Conservation (phyloP, 1,284 basidiomycete species). For the Sporisorium sorghi region DNA sequence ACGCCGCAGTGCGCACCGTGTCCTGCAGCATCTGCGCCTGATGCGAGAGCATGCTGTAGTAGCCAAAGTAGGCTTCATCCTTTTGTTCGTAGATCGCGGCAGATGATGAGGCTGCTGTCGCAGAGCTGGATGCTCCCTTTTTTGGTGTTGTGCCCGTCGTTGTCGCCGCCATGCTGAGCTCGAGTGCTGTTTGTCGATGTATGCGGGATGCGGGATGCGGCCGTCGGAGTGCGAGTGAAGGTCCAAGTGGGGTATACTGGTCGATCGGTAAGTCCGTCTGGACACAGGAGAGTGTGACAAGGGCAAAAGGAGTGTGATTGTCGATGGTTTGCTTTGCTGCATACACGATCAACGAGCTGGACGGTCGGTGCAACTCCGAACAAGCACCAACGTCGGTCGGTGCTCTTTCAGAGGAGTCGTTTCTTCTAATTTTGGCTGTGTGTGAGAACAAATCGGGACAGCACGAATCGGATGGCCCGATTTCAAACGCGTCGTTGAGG, state of each 20-base stretch:
- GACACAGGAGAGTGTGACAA: too few relatives aligned
- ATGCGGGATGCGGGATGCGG: neutral
- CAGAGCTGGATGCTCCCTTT: slow-evolving; percentile 12
- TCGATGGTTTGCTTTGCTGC: neutral
- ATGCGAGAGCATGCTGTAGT: slow-evolving; percentile 64
- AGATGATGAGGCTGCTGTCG: neutral
- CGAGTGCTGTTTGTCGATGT: neutral
- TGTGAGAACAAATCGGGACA: too few relatives aligned
- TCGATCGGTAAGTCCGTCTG: neutral
- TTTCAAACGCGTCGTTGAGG: too few relatives aligned
- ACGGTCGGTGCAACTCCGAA: slow-evolving; percentile 23
- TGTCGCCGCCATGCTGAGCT: neutral
- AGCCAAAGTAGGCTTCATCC: slow-evolving; percentile 66
- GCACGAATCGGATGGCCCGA: too few relatives aligned
- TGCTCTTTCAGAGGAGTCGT: too few relatives aligned
- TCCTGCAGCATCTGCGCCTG: slow-evolving; percentile 68
- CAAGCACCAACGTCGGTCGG: neutral
- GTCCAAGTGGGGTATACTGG: neutral
- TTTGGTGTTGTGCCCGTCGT: neutral
- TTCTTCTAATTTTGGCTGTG: too few relatives aligned
- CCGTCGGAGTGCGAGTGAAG: neutral
- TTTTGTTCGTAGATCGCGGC: slow-evolving; percentile 57
- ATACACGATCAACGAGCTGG: neutral
- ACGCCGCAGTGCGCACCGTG: slow-evolving; percentile 61
- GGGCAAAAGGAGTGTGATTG: neutral